These are phyloP conservation scores for Fusarium metavorans DNA, from an alignment of 2,329 filamentous ascomycete genomes.

Conservation along the genomic window DNA sequence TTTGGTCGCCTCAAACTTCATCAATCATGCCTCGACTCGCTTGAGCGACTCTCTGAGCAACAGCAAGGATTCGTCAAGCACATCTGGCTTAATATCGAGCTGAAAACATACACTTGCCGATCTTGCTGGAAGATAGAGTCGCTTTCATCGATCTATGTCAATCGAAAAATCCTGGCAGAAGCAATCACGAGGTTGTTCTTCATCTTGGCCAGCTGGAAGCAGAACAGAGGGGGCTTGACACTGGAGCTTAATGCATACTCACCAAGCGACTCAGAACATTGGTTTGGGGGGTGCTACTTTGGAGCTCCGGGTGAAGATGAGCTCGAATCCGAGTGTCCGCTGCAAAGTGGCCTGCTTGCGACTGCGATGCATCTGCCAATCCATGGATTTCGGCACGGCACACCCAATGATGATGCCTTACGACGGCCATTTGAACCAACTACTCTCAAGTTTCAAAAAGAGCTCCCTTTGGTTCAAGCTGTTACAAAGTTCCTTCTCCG, in stretches of 20 bases:
- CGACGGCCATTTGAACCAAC: neutral
- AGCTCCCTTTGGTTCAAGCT: slow-evolving; percentile 5
- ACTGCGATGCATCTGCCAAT: slow-evolving; percentile 5
- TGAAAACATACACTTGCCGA: slow-evolving; percentile 16
- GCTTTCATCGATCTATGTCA: neutral
- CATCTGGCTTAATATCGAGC: slow-evolving; percentile 31
- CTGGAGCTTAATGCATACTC: slow-evolving; percentile 13
- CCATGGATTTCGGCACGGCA: slow-evolving; percentile 13
- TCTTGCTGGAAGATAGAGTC: slow-evolving; percentile 8
- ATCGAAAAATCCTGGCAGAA: neutral
- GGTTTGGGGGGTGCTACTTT: slow-evolving; percentile 27
- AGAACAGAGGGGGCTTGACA: neutral
- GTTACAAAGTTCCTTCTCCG: slow-evolving; percentile 25
- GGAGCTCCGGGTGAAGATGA: slow-evolving; percentile 19
- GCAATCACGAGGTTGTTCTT: slow-evolving; percentile 15
- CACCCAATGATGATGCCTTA: slow-evolving; percentile 1
- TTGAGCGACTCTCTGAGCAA: neutral
- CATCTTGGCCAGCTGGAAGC: slow-evolving; percentile 10
- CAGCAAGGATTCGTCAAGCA: slow-evolving; percentile 1
- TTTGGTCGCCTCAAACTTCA: slow-evolving; percentile 12
- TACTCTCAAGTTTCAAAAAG: neutral
- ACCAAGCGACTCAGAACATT: slow-evolving; percentile 29
- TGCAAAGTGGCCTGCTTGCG: too few relatives aligned
- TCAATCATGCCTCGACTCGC: neutral
- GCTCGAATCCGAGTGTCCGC: neutral